A percentile compares a stretch with the other conserved stretches of the same genome.
Evolutionary conservation across 257 asterid species (phyloP).

Genomic region (Lycium ferocissimum): DNA sequence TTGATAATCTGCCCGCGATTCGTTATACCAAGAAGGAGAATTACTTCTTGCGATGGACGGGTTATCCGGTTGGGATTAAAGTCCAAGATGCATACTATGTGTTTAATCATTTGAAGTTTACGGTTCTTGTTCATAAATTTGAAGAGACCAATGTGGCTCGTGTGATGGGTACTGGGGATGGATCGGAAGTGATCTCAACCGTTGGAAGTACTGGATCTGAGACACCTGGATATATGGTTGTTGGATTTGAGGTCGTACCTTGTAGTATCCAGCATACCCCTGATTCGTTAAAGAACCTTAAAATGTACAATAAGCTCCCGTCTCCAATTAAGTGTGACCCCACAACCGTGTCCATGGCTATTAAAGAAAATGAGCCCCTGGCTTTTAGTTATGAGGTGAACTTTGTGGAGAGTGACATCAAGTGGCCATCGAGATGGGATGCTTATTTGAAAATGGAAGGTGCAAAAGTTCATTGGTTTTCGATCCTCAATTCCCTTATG

Average conservation of each 20-base stretch:
- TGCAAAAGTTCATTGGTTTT: slow-evolving; percentile 94
- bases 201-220: slow-evolving; percentile 57
- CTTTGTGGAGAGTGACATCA: slow-evolving; percentile 80
- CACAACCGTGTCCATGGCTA: slow-evolving; percentile 60
- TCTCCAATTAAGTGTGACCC: slow-evolving; percentile 72
- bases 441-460: slow-evolving; percentile 96
- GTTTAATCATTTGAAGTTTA: slow-evolving; percentile 81
- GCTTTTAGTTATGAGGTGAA: slow-evolving; percentile 74
- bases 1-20: slow-evolving; percentile 86
- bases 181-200: slow-evolving; percentile 76
- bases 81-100: slow-evolving; percentile 64
- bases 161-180: slow-evolving; percentile 87
- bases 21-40: slow-evolving; percentile 76
- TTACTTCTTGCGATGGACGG: slow-evolving; percentile 73
- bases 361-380: slow-evolving; percentile 77
- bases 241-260: slow-evolving; percentile 88
- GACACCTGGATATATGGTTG: slow-evolving; percentile 88
- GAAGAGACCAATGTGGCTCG: slow-evolving; percentile 83
- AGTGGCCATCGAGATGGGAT: slow-evolving; percentile 98
- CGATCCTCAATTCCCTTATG: slow-evolving; percentile 85
- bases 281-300: slow-evolving; percentile 63
- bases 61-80: slow-evolving; percentile 82
- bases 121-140: slow-evolving; percentile 75
- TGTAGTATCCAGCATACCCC: slow-evolving; percentile 71
- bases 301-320: slow-evolving; percentile 61